Evolutionary conservation across 306 rosid species (phyloP).

Genomic region (Oemleria cerasiformis): DNA sequence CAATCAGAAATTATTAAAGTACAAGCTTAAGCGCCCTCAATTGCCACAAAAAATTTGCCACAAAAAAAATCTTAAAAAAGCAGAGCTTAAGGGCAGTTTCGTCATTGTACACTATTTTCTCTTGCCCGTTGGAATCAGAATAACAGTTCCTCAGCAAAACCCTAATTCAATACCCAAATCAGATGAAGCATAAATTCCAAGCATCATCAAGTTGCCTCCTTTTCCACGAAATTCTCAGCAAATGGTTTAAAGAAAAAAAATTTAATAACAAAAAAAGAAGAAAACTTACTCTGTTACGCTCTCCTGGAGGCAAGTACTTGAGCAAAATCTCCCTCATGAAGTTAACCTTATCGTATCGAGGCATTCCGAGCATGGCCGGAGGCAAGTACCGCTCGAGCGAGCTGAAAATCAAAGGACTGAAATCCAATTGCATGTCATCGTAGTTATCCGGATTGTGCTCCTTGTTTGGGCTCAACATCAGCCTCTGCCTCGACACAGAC

Average conservation of each 20-base stretch:
- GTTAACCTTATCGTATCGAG: slow-evolving; percentile 59
- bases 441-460: slow-evolving; percentile 75
- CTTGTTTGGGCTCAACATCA: slow-evolving; percentile 45
- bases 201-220: neutral
- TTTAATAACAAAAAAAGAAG: neutral
- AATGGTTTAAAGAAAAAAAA: slow-evolving; percentile 1
- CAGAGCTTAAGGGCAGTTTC: slow-evolving; percentile 1
- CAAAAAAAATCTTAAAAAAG: neutral
- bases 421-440: slow-evolving; percentile 68
- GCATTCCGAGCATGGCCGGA: slow-evolving; percentile 39
- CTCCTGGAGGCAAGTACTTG: slow-evolving; percentile 62
- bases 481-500: slow-evolving; percentile 32
- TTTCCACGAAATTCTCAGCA: slow-evolving; percentile 7
- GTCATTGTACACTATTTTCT: slow-evolving; percentile 5
- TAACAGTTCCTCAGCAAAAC: slow-evolving; percentile 8
- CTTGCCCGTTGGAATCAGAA: slow-evolving; percentile 19
- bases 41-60: neutral
- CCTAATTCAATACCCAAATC: slow-evolving; percentile 15
- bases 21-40: no score
- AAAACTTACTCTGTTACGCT: slow-evolving; percentile 60
- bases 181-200: neutral
- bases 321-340: slow-evolving; percentile 65
- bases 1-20: no score
- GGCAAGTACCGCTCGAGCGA: slow-evolving; percentile 71
- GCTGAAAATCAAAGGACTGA: slow-evolving; percentile 62